Base-by-base conservation (phyloP, 768 basidiomycete species). In the Amanita inopinata region DNA sequence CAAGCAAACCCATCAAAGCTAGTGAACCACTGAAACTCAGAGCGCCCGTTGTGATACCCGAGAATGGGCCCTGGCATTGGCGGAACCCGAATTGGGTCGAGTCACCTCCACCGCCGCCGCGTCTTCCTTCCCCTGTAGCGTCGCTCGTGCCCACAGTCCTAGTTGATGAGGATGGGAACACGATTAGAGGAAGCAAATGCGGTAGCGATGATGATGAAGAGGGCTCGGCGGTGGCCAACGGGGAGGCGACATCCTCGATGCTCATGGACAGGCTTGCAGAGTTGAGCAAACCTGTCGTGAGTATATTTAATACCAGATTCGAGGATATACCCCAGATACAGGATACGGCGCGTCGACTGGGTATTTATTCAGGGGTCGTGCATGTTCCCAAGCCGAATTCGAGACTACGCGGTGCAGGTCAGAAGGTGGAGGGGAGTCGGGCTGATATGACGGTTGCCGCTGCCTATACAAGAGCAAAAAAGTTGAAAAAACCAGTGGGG, bases 81-180 rank as follows among this genome's bases (percentile, higher is more conserved):
- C 49, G 40, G 6, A 64, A 64, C 52, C 62, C 61, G 8, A 57
- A 64, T 53, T 66, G 59, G 52, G 49, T 53, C 24, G 57, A 56
- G 5, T 20, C 23, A 18, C 12, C 15, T 9, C 45, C 51, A 8
- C 25, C 30, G 11, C 36, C 47, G 12, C 46, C 43, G 5, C 43
- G 33, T 17, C 47, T 37, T 15, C 24, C 46, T 4, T 44, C 49
- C 35, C 48, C 24, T 23, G 14, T 40, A 39, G 43, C 35, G 14
- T 56, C 55, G 0, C 18, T 48, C 19, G 50, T 56, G 11, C 49
- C 56, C 17, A 59, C 59, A n/a, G 56, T 52, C 14, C 49, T 54
- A 9, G 48, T 54, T 3, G 54, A 54, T 38, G 50, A 56, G 24
- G 57, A 57, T 34, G 56, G 52, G 11, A 47, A 45, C 34, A 53